These are phyloP conservation scores for Hypseocharis bilobata DNA, from an alignment of 441 rosid genomes.

Conservation along the genomic window DNA sequence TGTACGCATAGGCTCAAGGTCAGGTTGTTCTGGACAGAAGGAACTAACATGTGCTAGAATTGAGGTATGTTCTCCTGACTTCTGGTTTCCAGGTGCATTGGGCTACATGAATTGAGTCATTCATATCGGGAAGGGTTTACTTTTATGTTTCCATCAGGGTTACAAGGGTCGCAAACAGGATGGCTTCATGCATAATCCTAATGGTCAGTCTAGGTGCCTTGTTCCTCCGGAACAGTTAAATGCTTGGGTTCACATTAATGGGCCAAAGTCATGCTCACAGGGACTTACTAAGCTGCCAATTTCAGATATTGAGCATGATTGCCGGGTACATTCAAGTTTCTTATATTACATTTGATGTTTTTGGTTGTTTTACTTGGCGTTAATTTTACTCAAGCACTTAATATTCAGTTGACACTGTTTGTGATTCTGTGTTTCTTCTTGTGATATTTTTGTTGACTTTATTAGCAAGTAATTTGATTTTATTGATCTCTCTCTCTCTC, in stretches of 20 bases:
- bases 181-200: slow-evolving; percentile 33
- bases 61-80: slow-evolving; percentile 32
- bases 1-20: slow-evolving; percentile 18
- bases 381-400: neutral
- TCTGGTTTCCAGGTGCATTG: neutral
- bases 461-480: too few relatives aligned
- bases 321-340: slow-evolving; percentile 30
- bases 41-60: slow-evolving; percentile 42
- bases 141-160: slow-evolving; percentile 26
- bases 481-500: too few relatives aligned
- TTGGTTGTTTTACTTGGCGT: too few relatives aligned
- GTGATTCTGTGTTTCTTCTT: neutral
- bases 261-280: slow-evolving; percentile 35
- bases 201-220: slow-evolving; percentile 31
- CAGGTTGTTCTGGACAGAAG: slow-evolving; percentile 18
- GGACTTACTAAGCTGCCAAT: slow-evolving; percentile 27
- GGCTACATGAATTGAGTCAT: slow-evolving; percentile 3
- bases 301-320: slow-evolving; percentile 35
- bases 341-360: neutral
- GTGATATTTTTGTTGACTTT: too few relatives aligned
- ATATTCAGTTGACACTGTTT: neutral
- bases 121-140: neutral
- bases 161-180: slow-evolving; percentile 47
- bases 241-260: slow-evolving; percentile 54
- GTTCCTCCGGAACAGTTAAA: slow-evolving; percentile 52